Percentiles rank a stretch among this genome's conserved stretches.
These are phyloP conservation scores for Parastagonospora nodorum DNA, from an alignment of 2,329 filamentous ascomycete species.

Conservation along the genomic window DNA sequence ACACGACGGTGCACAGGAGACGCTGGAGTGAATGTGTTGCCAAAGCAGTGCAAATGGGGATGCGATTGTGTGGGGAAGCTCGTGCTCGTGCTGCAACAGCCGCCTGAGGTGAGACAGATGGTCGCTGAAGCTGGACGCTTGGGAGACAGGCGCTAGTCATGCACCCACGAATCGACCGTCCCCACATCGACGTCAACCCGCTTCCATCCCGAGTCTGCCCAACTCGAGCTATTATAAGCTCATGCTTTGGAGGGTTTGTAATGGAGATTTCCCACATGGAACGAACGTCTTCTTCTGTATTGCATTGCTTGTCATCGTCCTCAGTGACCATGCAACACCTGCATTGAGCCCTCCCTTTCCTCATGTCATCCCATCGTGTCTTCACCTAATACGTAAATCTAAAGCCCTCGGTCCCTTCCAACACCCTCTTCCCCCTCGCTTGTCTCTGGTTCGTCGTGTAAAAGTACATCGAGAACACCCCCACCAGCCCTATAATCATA, in stretches of 20 bases:
- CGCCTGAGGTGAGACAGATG: constrained; percentile 18
- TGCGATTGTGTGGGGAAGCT: constrained; percentile 17
- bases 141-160: constrained; percentile 14
- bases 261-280: too few species aligned
- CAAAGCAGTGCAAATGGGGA: constrained; percentile 1
- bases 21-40: background rate
- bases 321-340: background rate
- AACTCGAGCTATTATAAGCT: background rate
- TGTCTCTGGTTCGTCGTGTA: constrained; percentile 58
- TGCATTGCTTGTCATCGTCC: too few species aligned
- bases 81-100: constrained; percentile 22
- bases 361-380: background rate
- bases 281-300: too few species aligned
- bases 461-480: constrained; percentile 59
- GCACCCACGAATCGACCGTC: constrained; percentile 10
- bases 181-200: constrained; percentile 27
- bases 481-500: constrained; percentile 62
- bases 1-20: background rate
- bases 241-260: background rate
- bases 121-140: constrained; percentile 18
- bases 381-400: constrained; percentile 50
- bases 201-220: constrained; percentile 11
- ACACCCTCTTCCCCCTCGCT: constrained; percentile 51
- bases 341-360: background rate
- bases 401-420: constrained; percentile 58